Evolutionary conservation across 2,329 filamentous ascomycete species (phyloP), one percentile per base, ranked within the genome.

Genomic region (Colletotrichum tamarilloi): DNA sequence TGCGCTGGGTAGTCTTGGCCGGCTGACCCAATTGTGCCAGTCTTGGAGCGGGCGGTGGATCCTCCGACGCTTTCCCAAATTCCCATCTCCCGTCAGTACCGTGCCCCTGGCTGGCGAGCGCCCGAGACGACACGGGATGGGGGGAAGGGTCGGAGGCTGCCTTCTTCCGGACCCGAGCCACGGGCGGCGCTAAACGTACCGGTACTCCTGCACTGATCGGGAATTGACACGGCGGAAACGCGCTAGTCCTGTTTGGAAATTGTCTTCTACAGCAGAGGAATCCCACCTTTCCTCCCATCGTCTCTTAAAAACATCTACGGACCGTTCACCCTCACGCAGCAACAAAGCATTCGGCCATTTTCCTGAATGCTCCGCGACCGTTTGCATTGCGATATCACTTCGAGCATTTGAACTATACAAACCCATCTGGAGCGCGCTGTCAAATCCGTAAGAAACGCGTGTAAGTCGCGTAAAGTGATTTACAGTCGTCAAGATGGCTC

Each of bases 381-480:
- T 5, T 38, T 24, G 26, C 8, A 46, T 8, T n/a, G 62, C 62
- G 14, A 19, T 52, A 28, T 26, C 4, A 59, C 53, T 49, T 59
- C 57, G 55, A 55, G 35, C 64, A 62, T 68, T 68, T 68, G 70
- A 75, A 75, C 76, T 26, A 11, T 30, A 32, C 12, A 42, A n/a
- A 11, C 56, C 30, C 32, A 60, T 11, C 42, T 73, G 66, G 66
- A 52, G 59, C 53, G 53, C 42, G 59, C 57, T 24, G 22, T 57
- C 35, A 26, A 42, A 32, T 22, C 22, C 19, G 28, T 28, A 30
- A 76, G 72, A 77, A 80, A 85, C 86, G 88, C 87, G 87, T 89
- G 85, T 82, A 77, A 85, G 86, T 88, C 88, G 87, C 87, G 88
- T 89, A 84, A 83, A 87, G 85, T 86, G 85, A 83, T 82, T 80